Evolutionary conservation across 495 filamentous ascomycete species (phyloP), one percentile per base, ranked within the genome.

Genomic region (Sabuloglossum arenarium): DNA sequence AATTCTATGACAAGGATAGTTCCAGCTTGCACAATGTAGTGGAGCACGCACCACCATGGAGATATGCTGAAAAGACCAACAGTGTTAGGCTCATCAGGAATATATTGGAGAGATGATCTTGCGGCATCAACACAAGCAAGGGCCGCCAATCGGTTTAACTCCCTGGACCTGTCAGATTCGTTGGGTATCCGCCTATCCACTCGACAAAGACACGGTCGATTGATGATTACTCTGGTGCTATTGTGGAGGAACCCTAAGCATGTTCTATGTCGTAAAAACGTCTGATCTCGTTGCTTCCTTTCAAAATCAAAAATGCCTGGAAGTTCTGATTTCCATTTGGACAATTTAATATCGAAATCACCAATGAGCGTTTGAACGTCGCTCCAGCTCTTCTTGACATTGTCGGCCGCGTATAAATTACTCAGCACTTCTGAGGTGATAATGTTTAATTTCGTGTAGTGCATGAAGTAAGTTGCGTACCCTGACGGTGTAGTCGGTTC

Each of bases 41-140:
- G 80, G 0, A 82, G 63, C 6, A 75, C 69, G 55, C 70, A 76
- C 80, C 80, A 84, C 78, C 79, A 84, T 23, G 77, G 75, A 1
- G 71, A 69, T 24, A 71, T 69, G 16, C 67, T 67, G 60, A 79
- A 73, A 2, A 82, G 63, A 0, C 55, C 54, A 23, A 59, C 47
- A 0, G 65, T 56, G 45, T 65, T 55, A 45, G 64, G 62, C 21
- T 66, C 59, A 49, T 74, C 67, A n/a, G 72, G 74, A n/a, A 84
- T 66, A 14, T 81, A 64, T 0, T 64, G 68, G 6, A 82, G 63
- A 57, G 76, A 72, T 32, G 72, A 68, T 29, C 73, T 72, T 1
- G 81, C 81, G 29, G 80, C 72, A 34, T 71, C 66, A 9, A 84
- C 72, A 61, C 80, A 84, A 4, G 70, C 71, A 24, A 68, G 68